A percentile compares a stretch with the other conserved stretches of the same genome.
These are phyloP conservation scores for Polymyxa betae DNA, from an alignment of 208 protist genomes.

Conservation along the genomic window DNA sequence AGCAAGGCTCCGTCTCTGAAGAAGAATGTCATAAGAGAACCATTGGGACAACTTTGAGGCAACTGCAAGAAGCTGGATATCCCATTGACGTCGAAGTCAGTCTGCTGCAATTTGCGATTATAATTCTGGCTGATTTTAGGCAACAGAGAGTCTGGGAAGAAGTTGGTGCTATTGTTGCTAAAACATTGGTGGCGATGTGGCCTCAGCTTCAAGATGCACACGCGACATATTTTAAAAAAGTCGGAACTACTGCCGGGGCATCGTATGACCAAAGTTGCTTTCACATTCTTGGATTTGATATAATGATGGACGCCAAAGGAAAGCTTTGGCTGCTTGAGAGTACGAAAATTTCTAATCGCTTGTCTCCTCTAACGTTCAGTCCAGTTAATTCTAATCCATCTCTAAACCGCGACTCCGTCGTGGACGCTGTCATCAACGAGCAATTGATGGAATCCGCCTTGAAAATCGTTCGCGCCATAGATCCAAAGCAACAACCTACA, in stretches of 20 bases:
- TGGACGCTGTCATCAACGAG: slow-evolving; percentile 9
- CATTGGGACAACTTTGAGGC: neutral
- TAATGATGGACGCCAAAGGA: slow-evolving; percentile 52
- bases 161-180: slow-evolving; percentile 24
- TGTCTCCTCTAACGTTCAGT: neutral
- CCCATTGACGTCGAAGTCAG: neutral
- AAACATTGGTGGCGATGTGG: slow-evolving; percentile 14
- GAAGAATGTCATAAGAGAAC: neutral
- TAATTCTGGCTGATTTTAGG: slow-evolving; percentile 54
- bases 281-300: slow-evolving; percentile 59
- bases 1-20: neutral
- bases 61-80: neutral
- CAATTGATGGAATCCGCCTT: neutral
- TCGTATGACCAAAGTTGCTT: neutral
- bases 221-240: neutral
- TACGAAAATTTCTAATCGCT: neutral
- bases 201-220: neutral
- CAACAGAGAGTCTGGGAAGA: neutral
- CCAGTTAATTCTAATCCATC: neutral
- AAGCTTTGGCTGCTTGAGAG: slow-evolving; percentile 59
- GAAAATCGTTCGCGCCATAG: slow-evolving; percentile 2
- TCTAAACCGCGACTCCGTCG: neutral
- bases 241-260: slow-evolving; percentile 7
- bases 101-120: neutral
- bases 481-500: neutral